A percentile compares a stretch with the other conserved stretches of the same genome.
Conservation (phyloP, 1,139 yeast species). For the Entelexis sorbosivorans region DNA sequence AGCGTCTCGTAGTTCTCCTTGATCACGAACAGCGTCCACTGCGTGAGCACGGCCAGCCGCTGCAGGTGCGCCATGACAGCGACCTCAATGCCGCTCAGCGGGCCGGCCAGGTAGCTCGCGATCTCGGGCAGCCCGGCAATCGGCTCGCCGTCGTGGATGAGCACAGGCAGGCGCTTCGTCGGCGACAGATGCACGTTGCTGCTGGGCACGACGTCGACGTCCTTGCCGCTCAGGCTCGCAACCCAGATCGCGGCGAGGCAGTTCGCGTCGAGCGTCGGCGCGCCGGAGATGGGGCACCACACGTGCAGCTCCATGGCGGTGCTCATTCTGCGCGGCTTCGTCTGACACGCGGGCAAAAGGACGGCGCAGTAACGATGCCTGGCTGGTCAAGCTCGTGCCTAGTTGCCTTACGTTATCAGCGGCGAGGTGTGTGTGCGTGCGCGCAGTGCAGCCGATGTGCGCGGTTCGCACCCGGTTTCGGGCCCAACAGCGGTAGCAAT, state of each 20-base stretch:
- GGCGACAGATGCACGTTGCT: constrained; percentile 19
- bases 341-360: not conserved
- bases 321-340: not conserved
- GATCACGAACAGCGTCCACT: constrained; percentile 52
- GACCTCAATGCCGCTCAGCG: constrained; percentile 25
- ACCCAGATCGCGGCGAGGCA: constrained; percentile 37
- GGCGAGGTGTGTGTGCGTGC: too few relatives aligned
- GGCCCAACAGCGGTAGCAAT: too few relatives aligned
- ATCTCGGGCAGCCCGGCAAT: constrained; percentile 45
- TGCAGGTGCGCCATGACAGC: constrained; percentile 36
- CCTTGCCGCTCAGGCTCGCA: constrained; percentile 23
- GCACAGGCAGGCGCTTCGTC: constrained; percentile 43
- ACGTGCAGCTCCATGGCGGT: constrained; percentile 38
- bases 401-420: not conserved
- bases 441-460: too few relatives aligned
- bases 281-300: constrained; percentile 40
- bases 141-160: constrained; percentile 31
- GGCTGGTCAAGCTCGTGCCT: not conserved
- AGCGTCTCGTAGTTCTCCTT: constrained; percentile 52
- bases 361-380: not conserved
- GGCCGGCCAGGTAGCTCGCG: constrained; percentile 30
- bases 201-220: constrained; percentile 16
- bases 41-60: constrained; percentile 41
- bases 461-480: too few relatives aligned
- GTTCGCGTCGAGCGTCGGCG: constrained; percentile 36